These are phyloP conservation scores for Leccinum ochraceum DNA, from an alignment of 768 basidiomycete species.

Conservation along the genomic window DNA sequence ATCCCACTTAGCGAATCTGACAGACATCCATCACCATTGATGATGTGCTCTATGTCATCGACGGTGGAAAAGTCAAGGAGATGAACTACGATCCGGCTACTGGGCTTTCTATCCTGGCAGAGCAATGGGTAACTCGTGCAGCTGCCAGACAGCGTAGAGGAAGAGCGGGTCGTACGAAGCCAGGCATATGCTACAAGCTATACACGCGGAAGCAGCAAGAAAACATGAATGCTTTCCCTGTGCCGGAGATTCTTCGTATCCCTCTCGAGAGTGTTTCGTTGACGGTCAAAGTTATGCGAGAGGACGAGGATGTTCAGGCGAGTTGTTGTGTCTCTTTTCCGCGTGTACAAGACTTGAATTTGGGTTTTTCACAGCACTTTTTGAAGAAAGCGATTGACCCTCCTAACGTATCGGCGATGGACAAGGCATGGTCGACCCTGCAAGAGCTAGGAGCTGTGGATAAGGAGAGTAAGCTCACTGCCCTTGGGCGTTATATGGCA, in stretches of 20 bases:
- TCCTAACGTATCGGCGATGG: constrained; percentile 72
- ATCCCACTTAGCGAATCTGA: neutral
- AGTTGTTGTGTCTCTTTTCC: constrained; percentile 19
- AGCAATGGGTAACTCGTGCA: constrained; percentile 77
- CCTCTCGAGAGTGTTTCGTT: constrained; percentile 83
- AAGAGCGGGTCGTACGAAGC: constrained; percentile 84
- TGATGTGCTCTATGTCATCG: constrained; percentile 83
- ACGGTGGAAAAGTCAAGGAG: constrained; percentile 86
- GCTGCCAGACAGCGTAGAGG: constrained; percentile 84
- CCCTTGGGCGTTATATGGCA: constrained; percentile 81
- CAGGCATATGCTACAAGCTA: constrained; percentile 85
- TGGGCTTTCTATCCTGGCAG: constrained; percentile 73
- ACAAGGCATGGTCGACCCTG: constrained; percentile 72
- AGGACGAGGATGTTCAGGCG: constrained; percentile 78
- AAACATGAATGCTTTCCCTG: constrained; percentile 68
- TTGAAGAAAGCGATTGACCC: constrained; percentile 80
- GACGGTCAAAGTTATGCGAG: constrained; percentile 77
- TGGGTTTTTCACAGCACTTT: constrained; percentile 47
- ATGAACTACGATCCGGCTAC: constrained; percentile 68
- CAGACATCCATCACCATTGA: constrained; percentile 92
- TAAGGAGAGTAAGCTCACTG: constrained; percentile 63
- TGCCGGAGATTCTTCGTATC: constrained; percentile 87
- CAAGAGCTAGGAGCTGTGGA: constrained; percentile 79
- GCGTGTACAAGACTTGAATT: neutral
- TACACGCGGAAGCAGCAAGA: constrained; percentile 75